Conservation (phyloP, 2,329 filamentous ascomycete species). For the Aspergillus glaucus region DNA sequence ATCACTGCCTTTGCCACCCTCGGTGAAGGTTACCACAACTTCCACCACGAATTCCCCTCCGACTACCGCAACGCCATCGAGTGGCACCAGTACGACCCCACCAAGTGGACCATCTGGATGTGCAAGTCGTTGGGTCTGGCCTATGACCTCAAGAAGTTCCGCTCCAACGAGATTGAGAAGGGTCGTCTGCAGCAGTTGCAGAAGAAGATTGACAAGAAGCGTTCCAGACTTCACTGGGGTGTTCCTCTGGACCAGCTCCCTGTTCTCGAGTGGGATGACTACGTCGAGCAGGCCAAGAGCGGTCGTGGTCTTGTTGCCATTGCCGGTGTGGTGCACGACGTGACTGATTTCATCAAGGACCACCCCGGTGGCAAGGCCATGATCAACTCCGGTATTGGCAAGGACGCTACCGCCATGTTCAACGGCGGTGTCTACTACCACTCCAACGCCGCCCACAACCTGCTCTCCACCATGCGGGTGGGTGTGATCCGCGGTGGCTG, state of each 20-base stretch:
- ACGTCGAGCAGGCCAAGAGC: constrained; percentile 68
- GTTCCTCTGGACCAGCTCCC: constrained; percentile 77
- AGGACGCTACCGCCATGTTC: constrained; percentile 85
- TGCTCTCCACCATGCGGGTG: constrained; percentile 80
- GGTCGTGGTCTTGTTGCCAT: constrained; percentile 71
- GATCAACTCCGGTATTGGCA: constrained; percentile 74
- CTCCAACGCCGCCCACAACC: constrained; percentile 83
- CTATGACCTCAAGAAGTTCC: constrained; percentile 85
- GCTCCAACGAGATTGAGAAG: constrained; percentile 87
- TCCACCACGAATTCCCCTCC: constrained; percentile 90
- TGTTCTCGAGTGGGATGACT: constrained; percentile 81
- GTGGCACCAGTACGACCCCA: constrained; percentile 88
- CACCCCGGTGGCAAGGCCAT: constrained; percentile 87
- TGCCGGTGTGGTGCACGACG: constrained; percentile 80
- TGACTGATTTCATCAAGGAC: constrained; percentile 77
- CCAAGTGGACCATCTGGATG: constrained; percentile 79
- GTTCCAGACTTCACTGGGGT: constrained; percentile 76
- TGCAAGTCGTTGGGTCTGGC: constrained; percentile 82
- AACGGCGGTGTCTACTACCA: constrained; percentile 87
- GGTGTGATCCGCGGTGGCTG: constrained; percentile 80
- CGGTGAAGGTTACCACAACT: constrained; percentile 89
- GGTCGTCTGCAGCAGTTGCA: constrained; percentile 80
- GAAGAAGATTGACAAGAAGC: constrained; percentile 90
- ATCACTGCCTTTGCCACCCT: constrained; percentile 80
- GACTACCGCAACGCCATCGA: constrained; percentile 89